Percentiles rank a stretch among this genome's conserved stretches.
Conservation (phyloP, 768 basidiomycete genomes). For the Calocybe gangraenosa region DNA sequence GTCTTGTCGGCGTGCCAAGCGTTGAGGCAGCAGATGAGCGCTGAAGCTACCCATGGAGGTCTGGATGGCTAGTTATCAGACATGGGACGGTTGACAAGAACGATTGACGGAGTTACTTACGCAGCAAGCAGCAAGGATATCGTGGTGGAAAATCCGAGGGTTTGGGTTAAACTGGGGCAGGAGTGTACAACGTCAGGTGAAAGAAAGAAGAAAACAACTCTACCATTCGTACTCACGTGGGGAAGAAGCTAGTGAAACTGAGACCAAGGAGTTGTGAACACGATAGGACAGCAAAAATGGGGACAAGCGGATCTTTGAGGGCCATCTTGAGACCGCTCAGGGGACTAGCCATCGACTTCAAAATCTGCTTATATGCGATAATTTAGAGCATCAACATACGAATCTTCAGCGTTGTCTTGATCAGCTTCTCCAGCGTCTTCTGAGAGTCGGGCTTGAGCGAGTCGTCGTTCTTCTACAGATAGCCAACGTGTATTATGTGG, state of each 20-base stretch:
- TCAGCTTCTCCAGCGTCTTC: constrained; percentile 70
- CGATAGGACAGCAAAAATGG: constrained; percentile 49
- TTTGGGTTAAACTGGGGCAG: constrained; percentile 42
- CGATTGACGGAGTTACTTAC: constrained; percentile 33
- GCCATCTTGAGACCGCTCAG: constrained; percentile 50
- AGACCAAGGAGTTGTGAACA: constrained; percentile 48
- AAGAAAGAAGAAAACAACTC: no score
- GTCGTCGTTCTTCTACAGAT: constrained; percentile 40
- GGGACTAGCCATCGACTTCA: constrained; percentile 27
- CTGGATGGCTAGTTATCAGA: constrained; percentile 24
- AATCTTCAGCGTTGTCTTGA: constrained; percentile 49
- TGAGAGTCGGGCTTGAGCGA: constrained; percentile 62
- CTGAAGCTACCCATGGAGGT: constrained; percentile 60
- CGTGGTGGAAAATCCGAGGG: constrained; percentile 58
- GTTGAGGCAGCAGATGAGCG: constrained; percentile 43
- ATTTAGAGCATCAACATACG: constrained; percentile 35
- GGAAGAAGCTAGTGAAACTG: constrained; percentile 61
- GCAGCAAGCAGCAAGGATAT: constrained; percentile 55
- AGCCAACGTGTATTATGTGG: constrained; percentile 64
- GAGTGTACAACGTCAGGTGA: not conserved
- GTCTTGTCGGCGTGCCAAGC: constrained; percentile 59
- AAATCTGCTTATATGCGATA: not conserved
- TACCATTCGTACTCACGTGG: constrained; percentile 27
- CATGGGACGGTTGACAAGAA: not conserved
- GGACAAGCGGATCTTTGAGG: constrained; percentile 50